Evolutionary conservation across 83 land plant genomes (phyloP), one percentile per base, ranked within the genome.

Genomic region (Picea engelmannii): DNA sequence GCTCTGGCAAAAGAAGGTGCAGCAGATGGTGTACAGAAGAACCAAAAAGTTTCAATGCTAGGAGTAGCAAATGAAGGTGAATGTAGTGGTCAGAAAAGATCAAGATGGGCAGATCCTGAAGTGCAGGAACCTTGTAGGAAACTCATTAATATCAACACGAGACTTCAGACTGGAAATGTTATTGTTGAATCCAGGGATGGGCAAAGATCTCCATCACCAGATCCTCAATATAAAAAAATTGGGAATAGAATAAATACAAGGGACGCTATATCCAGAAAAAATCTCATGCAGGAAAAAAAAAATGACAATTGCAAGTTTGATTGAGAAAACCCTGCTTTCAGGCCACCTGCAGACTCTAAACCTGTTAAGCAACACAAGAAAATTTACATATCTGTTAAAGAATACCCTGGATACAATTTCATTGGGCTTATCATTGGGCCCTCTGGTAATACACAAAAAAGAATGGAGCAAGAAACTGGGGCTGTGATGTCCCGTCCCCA

Each of bases 381-480:
- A 86, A 89, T 94, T 55, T 94, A 88, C 79, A 94, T 94, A 5
- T 95, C 96, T 3, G 84, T 90, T 90, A 94, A 94, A 23, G 95
- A 94, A 66, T 94, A 86, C 52, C 96, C 96, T 0, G 93, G 95
- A 1, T 94, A 94, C 73, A 94, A 94, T 69, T 92, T 94, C 79
- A 92, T 94, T 55, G 95, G 95, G 24, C 84, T 94, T 24, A 94
- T 94, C 42, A 94, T 94, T 86, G 96, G 96, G 0, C 96, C 95
- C 0, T 77, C 91, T 17, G 95, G 96, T 3, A 94, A 94, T 80
- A 94, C 95, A 1, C 95, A 92, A 87, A 92, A 89, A 84, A 85
- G 95, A 66, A 92, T 92, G 95, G 96, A 94, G 86, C 91, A 75
- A 66, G 93, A 94, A 76, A 94, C 90, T 0, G 95, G 95, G 5